phyloP scores from a whole-genome alignment of 2,329 filamentous ascomycete genomes.

The Colletotrichum horii region DNA sequence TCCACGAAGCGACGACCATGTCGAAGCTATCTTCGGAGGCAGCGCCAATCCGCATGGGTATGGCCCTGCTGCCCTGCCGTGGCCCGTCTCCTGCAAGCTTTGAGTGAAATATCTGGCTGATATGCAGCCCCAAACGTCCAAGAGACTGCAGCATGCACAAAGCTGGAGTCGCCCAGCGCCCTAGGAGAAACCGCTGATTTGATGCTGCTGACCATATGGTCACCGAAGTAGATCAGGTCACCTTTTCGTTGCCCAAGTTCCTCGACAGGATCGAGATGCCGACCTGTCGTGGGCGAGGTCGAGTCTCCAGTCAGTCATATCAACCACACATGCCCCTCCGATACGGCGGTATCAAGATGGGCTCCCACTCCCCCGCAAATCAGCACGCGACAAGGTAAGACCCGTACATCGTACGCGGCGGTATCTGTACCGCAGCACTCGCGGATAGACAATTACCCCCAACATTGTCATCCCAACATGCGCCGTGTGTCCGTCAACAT shows the following conservation, averaged over 20 bases:
- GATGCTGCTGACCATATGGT: background rate
- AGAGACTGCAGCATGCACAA: constrained; percentile 11
- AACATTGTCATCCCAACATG: constrained; percentile 6
- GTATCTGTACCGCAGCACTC: background rate
- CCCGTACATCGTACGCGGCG: background rate
- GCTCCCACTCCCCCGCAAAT: constrained; percentile 9
- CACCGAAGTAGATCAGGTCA: background rate
- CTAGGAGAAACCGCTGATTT: background rate
- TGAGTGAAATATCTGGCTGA: constrained; percentile 16
- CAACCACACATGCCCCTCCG: constrained; percentile 12
- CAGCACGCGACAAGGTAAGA: constrained; percentile 10
- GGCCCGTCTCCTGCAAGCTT: background rate
- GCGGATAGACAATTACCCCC: constrained; percentile 13
- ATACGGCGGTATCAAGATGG: constrained; percentile 10
- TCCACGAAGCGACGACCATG: constrained; percentile 8
- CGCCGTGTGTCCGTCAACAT: background rate
- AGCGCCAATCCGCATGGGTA: constrained; percentile 8
- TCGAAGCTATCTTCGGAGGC: constrained; percentile 7
- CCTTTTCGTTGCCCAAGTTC: background rate
- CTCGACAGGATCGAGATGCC: background rate
- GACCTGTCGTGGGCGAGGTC: background rate
- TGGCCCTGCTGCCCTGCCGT: constrained; percentile 8
- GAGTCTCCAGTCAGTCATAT: constrained; percentile 17
- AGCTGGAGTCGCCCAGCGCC: background rate
- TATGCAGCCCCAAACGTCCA: constrained; percentile 20